Evolutionary conservation across 2,329 filamentous ascomycete genomes (phyloP), one percentile per base, ranked within the genome.

Genomic region (Ophiosphaerella narmari): DNA sequence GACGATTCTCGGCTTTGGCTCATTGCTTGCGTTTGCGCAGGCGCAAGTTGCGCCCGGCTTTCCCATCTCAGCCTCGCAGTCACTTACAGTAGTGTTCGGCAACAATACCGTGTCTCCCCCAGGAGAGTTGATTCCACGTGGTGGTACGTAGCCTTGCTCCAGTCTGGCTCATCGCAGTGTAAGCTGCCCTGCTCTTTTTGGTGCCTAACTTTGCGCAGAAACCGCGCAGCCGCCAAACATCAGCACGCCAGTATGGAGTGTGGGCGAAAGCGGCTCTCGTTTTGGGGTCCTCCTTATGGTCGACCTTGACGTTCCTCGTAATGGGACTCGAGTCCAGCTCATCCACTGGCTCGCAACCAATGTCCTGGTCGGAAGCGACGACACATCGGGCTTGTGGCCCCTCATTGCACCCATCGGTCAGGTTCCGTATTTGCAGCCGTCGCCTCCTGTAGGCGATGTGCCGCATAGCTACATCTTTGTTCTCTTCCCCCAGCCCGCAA

Each of bases 301-400:
- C 36, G 68, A 72, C 56, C 49, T 55, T 37, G 68, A 72, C 50
- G 68, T 71, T 0, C 68, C 68, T 7, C 54, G 57, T 23, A 72
- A 72, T 57, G 56, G 55, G 45, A 63, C 57, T 1, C 66, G 68
- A 41, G 59, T 68, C 6, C 60, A 63, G 21, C 60, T 68, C 12
- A 54, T 72, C 14, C 68, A 71, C 58, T 72, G 68, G 67, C 59
- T 71, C 40, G 62, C 59, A 21, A 54, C 64, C 23, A 62, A 63
- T 55, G 60, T 69, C 14, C 62, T 67, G 3, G 39, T 60, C 14
- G 26, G 45, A 8, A 23, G 40, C 5, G 31, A 43, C 21, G 34
- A 47, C 23, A 42, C 51, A 2, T 39, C 40, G 7, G 44, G 42
- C 43, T 43, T 50, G 4, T 36, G 50, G 8, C 44, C 35, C 44